phyloP scores from a whole-genome alignment of 2,329 filamentous ascomycete species.

The Fusarium succisae region DNA sequence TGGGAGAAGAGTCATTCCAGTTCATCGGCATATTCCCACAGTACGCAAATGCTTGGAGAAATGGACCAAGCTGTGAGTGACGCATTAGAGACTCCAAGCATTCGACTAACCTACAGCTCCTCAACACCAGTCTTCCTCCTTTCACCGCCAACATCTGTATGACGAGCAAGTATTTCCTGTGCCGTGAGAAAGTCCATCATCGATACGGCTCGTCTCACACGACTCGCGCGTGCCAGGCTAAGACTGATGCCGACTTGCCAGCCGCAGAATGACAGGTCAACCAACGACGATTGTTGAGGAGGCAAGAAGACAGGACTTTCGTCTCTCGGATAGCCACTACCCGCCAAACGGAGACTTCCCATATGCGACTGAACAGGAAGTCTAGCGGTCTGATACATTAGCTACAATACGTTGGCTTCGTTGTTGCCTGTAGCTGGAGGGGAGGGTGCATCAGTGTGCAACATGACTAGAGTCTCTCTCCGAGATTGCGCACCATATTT shows the following conservation, averaged over 20 bases:
- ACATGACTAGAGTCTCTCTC: background rate
- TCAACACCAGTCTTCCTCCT: background rate
- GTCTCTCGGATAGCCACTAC: background rate
- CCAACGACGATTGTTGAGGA: background rate
- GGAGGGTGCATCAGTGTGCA: background rate
- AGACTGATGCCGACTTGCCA: no score
- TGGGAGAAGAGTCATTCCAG: background rate
- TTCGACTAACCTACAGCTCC: no score
- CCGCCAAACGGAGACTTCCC: background rate
- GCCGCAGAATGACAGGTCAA: background rate
- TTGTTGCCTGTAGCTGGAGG: background rate
- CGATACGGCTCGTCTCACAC: rapidly evolving
- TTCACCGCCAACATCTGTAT: rapidly evolving
- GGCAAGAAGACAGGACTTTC: no score
- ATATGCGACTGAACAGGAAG: no score
- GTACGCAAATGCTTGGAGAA: rapidly evolving
- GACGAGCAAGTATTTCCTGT: rapidly evolving
- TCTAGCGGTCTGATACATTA: no score
- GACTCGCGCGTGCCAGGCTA: background rate
- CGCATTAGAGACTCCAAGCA: background rate
- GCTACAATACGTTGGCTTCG: background rate
- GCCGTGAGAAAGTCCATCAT: background rate
- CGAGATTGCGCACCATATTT: background rate
- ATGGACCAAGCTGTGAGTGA: background rate
- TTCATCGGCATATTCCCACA: background rate